Base-by-base conservation (phyloP, 192 early-diverging fungal species). In the Piromyces finnis region DNA sequence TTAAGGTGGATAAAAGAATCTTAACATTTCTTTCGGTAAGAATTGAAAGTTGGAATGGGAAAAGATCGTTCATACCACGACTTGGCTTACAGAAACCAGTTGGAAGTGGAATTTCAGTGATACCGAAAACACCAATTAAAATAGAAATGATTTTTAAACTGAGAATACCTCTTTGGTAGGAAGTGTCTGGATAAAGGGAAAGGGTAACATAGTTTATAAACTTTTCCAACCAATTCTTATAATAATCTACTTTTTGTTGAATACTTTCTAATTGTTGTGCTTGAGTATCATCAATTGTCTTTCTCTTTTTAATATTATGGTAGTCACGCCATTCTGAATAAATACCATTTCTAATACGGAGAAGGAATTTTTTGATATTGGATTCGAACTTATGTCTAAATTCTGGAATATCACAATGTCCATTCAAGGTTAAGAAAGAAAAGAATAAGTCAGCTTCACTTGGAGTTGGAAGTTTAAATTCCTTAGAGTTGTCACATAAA, bases 151-250 rank as follows among this genome's bases (percentile, higher is more conserved):
- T 83, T 17, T 86, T 81, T 22, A 95, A 82, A 29, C 87, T 87
- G 17, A 88, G 88, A 11, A 89, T 89, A 14, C 90, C 88, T 28
- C 94, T 88, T 79, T 91, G 92, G 81, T 90, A 94, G 28, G 92
- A 90, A 15, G 89, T 86, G 30, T 93, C 93, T 18, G 94, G 94
- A 37, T 91, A 94, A n/a, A 95, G 79, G 0, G 91, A 89, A 16
- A 68, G 26, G 5, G 26, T 68, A 0, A 68, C 51, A n/a, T 68
- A 68, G 26, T 68, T 68, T 11, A 68, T 26, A n/a, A 68, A 68
- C 9, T 68, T 68, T 68, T 68, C 51, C n/a, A 68, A 68, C 51
- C 51, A 68, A n/a, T 68, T 68, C 26, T 68, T 68, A n/a, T 68
- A 68, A n/a, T 68, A 68, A 68, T 68, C 51, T 9, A 68, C 51